A percentile compares a stretch with the other conserved stretches of the same genome.
These are phyloP conservation scores for Cyathus striatus DNA, from an alignment of 768 basidiomycete species.

Conservation along the genomic window DNA sequence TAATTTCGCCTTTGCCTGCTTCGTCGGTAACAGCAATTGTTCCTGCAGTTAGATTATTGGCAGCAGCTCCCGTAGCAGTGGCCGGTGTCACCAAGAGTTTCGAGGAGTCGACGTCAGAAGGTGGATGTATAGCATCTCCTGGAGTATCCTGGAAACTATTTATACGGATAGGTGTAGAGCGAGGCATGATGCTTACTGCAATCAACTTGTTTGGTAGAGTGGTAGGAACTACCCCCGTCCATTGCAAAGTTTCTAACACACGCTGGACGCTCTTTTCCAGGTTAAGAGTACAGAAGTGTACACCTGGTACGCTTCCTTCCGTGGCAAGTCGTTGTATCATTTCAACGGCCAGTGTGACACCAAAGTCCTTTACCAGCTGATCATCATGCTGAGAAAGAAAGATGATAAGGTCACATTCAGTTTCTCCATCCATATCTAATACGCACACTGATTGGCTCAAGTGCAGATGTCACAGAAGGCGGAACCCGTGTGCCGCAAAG, in stretches of 20 bases:
- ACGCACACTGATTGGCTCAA: slow-evolving; percentile 75
- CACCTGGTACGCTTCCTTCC: slow-evolving; percentile 58
- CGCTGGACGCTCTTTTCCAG: slow-evolving; percentile 92
- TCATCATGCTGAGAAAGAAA: slow-evolving; percentile 71
- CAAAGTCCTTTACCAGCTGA: slow-evolving; percentile 89
- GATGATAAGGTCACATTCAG: not conserved
- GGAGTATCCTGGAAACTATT: slow-evolving; percentile 34
- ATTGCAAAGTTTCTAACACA: slow-evolving; percentile 74
- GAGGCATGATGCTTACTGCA: slow-evolving; percentile 31
- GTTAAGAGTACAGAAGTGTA: slow-evolving; percentile 96
- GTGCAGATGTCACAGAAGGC: slow-evolving; percentile 49
- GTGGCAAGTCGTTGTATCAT: slow-evolving; percentile 64
- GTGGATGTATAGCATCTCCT: slow-evolving; percentile 21
- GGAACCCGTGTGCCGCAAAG: slow-evolving; percentile 83
- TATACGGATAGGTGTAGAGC: slow-evolving; percentile 2
- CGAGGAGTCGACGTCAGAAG: slow-evolving; percentile 18
- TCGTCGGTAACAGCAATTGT: slow-evolving; percentile 45
- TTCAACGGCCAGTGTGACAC: slow-evolving; percentile 77
- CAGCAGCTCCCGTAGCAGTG: slow-evolving; percentile 59
- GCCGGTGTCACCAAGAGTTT: slow-evolving; percentile 57
- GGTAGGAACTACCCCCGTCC: slow-evolving; percentile 47
- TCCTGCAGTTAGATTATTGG: slow-evolving; percentile 44
- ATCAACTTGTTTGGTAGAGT: slow-evolving; percentile 59
- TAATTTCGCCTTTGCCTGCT: slow-evolving; percentile 67
- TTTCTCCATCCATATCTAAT: not conserved